phyloP scores from a whole-genome alignment of 805 yeast genomes.

The Starmerella stigmatis region DNA sequence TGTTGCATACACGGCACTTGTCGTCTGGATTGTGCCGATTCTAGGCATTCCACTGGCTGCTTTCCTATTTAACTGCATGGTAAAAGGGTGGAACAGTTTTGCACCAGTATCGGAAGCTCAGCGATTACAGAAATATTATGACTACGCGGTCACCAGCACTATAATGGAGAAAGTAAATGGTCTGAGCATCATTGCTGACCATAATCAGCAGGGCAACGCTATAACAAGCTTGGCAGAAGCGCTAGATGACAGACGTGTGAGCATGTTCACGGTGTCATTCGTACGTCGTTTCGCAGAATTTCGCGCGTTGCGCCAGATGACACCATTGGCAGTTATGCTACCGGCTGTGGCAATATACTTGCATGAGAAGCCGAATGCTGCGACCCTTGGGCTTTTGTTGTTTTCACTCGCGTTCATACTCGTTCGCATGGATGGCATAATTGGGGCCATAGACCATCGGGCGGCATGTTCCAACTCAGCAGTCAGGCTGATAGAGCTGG shows the following conservation, averaged over 20 bases:
- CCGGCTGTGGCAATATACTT: not conserved
- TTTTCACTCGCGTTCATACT: not conserved
- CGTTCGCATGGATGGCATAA: not conserved
- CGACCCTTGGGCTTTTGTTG: not conserved
- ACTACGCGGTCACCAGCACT: not conserved
- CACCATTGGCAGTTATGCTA: not conserved
- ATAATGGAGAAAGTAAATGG: slow-evolving; percentile 9
- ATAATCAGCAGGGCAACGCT: not conserved
- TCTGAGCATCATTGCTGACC: slow-evolving; percentile 2
- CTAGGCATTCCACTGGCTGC: not conserved
- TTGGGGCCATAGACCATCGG: not conserved
- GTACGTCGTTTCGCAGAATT: too few relatives aligned
- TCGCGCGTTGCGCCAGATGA: not conserved
- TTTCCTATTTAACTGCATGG: not conserved
- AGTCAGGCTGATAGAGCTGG: slow-evolving; percentile 24
- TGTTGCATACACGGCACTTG: not conserved
- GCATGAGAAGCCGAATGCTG: not conserved
- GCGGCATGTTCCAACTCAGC: not conserved
- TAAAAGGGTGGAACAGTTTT: slow-evolving; percentile 33
- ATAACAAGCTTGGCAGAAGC: too few relatives aligned
- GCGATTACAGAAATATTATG: slow-evolving; percentile 67
- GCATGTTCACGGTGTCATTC: too few relatives aligned
- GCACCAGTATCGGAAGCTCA: slow-evolving; percentile 53
- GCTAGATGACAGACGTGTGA: too few relatives aligned
- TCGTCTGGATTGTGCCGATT: not conserved